These are phyloP conservation scores for Pouteria campechiana DNA, from an alignment of 179 eudicot species.

Conservation along the genomic window DNA sequence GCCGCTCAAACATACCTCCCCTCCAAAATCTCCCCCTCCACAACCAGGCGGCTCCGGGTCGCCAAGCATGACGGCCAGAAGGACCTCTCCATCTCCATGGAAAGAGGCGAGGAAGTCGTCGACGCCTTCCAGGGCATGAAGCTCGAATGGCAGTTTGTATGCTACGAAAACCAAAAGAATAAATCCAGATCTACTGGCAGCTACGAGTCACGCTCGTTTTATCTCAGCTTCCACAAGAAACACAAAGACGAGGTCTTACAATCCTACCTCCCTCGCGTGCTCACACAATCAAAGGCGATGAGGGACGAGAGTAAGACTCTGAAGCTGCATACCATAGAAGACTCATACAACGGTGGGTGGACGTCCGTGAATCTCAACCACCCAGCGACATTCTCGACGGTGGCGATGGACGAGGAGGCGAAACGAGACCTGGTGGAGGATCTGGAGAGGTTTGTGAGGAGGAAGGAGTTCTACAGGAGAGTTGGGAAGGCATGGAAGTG, in stretches of 20 bases:
- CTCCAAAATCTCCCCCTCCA: slow-evolving; percentile 20
- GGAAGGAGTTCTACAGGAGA: slow-evolving; percentile 33
- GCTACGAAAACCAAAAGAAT: slow-evolving; percentile 4
- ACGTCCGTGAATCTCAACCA: slow-evolving; percentile 26
- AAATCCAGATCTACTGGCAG: slow-evolving; percentile 12
- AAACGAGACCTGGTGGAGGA: slow-evolving; percentile 30
- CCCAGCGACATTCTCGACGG: slow-evolving; percentile 40
- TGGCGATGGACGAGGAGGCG: slow-evolving; percentile 31
- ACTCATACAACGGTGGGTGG: slow-evolving; percentile 20
- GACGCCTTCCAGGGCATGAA: slow-evolving; percentile 28
- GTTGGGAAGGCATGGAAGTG: slow-evolving; percentile 67
- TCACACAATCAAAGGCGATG: slow-evolving; percentile 11
- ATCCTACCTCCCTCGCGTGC: slow-evolving; percentile 29
- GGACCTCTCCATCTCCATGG: slow-evolving; percentile 15
- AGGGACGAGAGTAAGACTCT: slow-evolving; percentile 21
- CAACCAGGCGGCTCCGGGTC: slow-evolving; percentile 26
- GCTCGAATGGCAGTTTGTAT: slow-evolving; percentile 30
- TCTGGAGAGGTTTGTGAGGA: slow-evolving; percentile 31
- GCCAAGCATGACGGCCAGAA: slow-evolving; percentile 20
- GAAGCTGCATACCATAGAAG: slow-evolving; percentile 25
- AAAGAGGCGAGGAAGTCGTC: slow-evolving; percentile 19
- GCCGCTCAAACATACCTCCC: slow-evolving; percentile 34
- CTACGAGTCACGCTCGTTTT: slow-evolving; percentile 26
- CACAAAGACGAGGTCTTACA: slow-evolving; percentile 15
- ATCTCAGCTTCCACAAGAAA: slow-evolving; percentile 28